These are phyloP conservation scores for Aspergillus unguis DNA, from an alignment of 2,329 filamentous ascomycete genomes.

Conservation along the genomic window DNA sequence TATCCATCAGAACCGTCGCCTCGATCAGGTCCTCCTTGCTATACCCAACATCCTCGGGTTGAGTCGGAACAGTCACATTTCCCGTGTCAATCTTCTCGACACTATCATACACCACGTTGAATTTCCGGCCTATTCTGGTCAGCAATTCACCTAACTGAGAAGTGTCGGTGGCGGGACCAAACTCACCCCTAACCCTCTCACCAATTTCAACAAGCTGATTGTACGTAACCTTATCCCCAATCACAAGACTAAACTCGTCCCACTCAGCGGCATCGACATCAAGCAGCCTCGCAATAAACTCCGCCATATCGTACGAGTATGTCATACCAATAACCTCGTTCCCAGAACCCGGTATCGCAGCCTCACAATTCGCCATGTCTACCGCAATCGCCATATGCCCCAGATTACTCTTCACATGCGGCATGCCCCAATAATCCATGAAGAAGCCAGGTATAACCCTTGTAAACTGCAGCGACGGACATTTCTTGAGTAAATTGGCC, in stretches of 20 bases:
- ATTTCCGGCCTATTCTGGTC: slow-evolving; percentile 26
- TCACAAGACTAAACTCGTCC: slow-evolving; percentile 38
- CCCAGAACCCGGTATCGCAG: slow-evolving; percentile 51
- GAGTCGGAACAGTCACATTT: slow-evolving; percentile 32
- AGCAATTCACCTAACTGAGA: background rate
- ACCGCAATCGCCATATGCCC: slow-evolving; percentile 41
- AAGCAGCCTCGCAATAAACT: slow-evolving; percentile 44
- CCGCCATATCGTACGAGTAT: slow-evolving; percentile 49
- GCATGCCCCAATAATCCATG: slow-evolving; percentile 47
- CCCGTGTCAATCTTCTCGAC: slow-evolving; percentile 33
- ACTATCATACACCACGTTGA: slow-evolving; percentile 35
- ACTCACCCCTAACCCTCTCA: slow-evolving; percentile 39
- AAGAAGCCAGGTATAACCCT: slow-evolving; percentile 44
- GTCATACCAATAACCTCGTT: slow-evolving; percentile 47
- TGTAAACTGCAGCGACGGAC: slow-evolving; percentile 37
- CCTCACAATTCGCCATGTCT: slow-evolving; percentile 44
- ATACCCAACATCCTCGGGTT: slow-evolving; percentile 18
- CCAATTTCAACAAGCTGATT: slow-evolving; percentile 46
- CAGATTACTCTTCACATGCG: slow-evolving; percentile 39
- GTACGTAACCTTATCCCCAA: slow-evolving; percentile 44
- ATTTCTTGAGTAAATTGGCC: slow-evolving; percentile 29
- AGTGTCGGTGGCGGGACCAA: background rate
- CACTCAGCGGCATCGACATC: slow-evolving; percentile 44
- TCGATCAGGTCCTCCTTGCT: slow-evolving; percentile 26
- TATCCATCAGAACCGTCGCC: slow-evolving; percentile 26